These are phyloP conservation scores for Leucaena leucocephala DNA, from an alignment of 306 rosid genomes.

Conservation along the genomic window DNA sequence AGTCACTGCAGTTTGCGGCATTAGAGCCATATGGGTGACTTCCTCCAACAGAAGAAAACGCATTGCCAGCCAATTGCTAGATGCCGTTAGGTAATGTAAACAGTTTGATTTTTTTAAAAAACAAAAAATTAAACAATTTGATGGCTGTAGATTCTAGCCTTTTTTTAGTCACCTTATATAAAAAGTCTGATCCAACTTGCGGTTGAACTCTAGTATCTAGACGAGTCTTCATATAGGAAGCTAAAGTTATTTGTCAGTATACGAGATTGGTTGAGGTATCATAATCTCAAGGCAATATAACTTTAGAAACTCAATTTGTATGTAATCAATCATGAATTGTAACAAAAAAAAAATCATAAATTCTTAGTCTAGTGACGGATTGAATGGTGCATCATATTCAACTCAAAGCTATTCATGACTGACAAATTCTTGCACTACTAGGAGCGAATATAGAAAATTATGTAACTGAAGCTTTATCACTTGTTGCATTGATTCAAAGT, in stretches of 20 bases:
- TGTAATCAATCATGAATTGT: no score
- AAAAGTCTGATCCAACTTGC: background rate
- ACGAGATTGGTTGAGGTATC: background rate
- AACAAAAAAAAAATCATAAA: background rate
- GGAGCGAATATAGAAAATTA: background rate
- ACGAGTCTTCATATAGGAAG: background rate
- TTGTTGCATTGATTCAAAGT: background rate
- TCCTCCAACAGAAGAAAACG: slow-evolving; percentile 74
- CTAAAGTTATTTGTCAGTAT: no score
- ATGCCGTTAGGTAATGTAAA: slow-evolving; percentile 63
- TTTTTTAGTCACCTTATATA: background rate
- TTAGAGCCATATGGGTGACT: slow-evolving; percentile 86
- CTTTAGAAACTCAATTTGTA: background rate
- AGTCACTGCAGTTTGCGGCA: slow-evolving; percentile 67
- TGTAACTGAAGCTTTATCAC: background rate
- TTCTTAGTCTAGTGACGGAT: background rate
- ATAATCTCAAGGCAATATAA: slow-evolving; percentile 2
- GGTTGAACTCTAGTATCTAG: background rate
- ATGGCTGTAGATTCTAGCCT: background rate
- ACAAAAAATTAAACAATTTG: background rate
- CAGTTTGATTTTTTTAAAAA: no score
- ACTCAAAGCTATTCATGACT: slow-evolving; percentile 3
- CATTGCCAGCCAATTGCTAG: slow-evolving; percentile 73
- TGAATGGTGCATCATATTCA: slow-evolving; percentile 2
- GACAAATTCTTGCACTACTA: background rate